Evolutionary conservation across 495 filamentous ascomycete genomes (phyloP).

Genomic region (Chaetomium fimeti): DNA sequence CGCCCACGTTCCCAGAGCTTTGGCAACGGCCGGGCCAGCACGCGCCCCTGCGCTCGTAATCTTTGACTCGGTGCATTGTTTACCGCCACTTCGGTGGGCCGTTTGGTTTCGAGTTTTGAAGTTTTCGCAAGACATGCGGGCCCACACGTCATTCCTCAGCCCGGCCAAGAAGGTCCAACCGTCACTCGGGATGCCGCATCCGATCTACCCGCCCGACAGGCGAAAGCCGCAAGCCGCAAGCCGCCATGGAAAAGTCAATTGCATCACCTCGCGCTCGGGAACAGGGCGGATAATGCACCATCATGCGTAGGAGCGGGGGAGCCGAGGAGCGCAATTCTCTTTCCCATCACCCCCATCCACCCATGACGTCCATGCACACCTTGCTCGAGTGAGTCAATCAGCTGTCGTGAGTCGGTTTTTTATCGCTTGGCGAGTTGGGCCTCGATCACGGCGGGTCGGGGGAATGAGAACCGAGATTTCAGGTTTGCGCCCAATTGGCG

Average conservation of each 20-base stretch:
- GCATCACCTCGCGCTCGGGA: constrained; percentile 1
- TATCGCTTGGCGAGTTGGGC: not conserved
- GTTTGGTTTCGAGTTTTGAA: constrained; percentile 16
- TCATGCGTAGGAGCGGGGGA: no score
- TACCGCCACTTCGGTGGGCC: constrained; percentile 21
- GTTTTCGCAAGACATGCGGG: constrained; percentile 5
- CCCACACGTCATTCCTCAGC: constrained; percentile 14
- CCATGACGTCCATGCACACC: no score
- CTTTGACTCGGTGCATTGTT: not conserved
- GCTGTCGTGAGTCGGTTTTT: not conserved
- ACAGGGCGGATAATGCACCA: not conserved
- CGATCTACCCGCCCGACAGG: constrained; percentile 9
- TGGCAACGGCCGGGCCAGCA: no score
- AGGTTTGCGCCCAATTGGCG: not conserved
- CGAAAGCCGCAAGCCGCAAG: not conserved
- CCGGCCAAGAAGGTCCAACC: not conserved
- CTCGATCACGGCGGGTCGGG: not conserved
- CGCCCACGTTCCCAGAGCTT: not conserved
- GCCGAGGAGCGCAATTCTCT: no score
- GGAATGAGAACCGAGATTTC: not conserved
- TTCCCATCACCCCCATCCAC: no score
- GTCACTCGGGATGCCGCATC: not conserved
- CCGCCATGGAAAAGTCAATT: not conserved
- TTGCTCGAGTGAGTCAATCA: not conserved
- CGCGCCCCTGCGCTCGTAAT: not conserved